Evolutionary conservation across 176 grass and related monocot species (phyloP).

Genomic region (Carex cristatella): DNA sequence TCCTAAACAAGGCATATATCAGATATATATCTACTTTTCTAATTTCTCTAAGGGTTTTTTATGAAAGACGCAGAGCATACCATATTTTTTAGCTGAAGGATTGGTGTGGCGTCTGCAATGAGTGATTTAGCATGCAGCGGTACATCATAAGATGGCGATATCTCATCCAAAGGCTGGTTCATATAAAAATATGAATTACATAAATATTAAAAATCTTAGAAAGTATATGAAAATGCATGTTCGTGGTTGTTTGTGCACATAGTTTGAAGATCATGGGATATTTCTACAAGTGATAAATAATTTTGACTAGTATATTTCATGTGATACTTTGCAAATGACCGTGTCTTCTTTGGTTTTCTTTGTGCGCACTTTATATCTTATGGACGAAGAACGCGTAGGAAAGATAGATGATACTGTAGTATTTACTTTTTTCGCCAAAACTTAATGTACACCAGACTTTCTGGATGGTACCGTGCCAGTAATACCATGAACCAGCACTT

Average conservation of each 20-base stretch:
- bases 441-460: not conserved
- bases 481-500: not conserved
- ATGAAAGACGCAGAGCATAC: constrained; percentile 36
- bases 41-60: not conserved
- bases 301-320: not conserved
- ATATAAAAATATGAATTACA: not conserved
- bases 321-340: not conserved
- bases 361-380: not conserved
- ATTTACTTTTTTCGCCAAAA: not conserved
- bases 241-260: not conserved
- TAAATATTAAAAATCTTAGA: not conserved
- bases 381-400: not conserved
- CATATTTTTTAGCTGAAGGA: constrained; percentile 81
- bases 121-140: constrained; percentile 61
- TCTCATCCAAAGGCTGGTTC: constrained; percentile 30
- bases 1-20: constrained; percentile 1
- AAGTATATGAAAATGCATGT: not conserved
- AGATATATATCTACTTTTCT: not conserved
- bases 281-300: not conserved
- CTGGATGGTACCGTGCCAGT: not conserved
- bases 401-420: not conserved
- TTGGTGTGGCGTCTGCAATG: constrained; percentile 57
- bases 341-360: not conserved
- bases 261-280: not conserved
- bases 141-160: constrained; percentile 64